These are phyloP conservation scores for Solanum ossicruentum DNA, from an alignment of 257 asterid genomes.

Conservation along the genomic window DNA sequence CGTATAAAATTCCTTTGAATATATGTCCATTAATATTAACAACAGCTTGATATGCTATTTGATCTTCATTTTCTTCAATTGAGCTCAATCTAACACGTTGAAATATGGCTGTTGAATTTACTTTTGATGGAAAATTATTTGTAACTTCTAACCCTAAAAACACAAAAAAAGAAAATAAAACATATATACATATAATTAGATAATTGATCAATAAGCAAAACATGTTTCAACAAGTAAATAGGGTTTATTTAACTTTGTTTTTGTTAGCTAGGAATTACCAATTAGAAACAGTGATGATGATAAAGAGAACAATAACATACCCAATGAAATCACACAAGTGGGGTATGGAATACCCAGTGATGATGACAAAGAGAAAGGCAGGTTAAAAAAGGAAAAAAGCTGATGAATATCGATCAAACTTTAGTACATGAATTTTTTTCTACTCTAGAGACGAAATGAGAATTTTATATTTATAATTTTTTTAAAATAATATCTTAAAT, in stretches of 20 bases:
- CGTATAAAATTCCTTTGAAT: constrained; percentile 83
- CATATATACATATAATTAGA: not conserved
- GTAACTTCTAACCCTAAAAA: constrained; percentile 73
- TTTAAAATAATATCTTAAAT: no score
- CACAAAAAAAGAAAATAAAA: not conserved
- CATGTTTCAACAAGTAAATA: not conserved
- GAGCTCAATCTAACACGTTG: constrained; percentile 83
- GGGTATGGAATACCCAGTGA: no score
- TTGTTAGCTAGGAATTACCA: not conserved
- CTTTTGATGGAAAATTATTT: constrained; percentile 61
- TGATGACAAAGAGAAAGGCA: not conserved
- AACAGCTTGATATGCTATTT: constrained; percentile 78
- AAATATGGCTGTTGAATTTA: constrained; percentile 61
- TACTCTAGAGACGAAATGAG: not conserved
- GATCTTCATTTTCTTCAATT: constrained; percentile 53
- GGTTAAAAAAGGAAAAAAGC: not conserved
- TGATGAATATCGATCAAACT: not conserved
- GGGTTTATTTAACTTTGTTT: constrained; percentile 11
- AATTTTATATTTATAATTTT: not conserved
- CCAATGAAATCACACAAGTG: no score
- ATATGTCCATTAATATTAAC: constrained; percentile 87
- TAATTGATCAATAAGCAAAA: not conserved
- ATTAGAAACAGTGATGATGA: constrained; percentile 9
- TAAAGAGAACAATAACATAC: no score
- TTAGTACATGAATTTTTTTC: not conserved